Evolutionary conservation across 805 yeast species (phyloP).

Genomic region (Yarrowia porcina): DNA sequence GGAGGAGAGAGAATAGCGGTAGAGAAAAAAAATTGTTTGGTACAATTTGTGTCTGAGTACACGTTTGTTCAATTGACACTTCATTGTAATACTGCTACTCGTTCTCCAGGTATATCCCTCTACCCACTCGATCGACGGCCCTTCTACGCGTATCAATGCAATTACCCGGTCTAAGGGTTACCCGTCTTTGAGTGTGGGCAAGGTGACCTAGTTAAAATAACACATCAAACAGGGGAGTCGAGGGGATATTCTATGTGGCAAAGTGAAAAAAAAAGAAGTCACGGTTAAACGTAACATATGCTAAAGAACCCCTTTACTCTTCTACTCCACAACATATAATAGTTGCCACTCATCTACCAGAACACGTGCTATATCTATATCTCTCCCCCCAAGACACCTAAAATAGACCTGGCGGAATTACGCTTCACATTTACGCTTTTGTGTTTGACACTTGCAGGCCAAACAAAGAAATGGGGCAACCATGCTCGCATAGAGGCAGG

Average conservation of each 20-base stretch:
- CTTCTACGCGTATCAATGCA: slow-evolving; percentile 21
- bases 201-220: not conserved
- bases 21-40: too few species aligned
- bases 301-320: too few species aligned
- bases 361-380: slow-evolving; percentile 10
- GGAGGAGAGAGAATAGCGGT: too few species aligned
- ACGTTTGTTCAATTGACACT: too few species aligned
- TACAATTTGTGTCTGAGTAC: too few species aligned
- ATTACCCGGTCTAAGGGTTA: slow-evolving; percentile 16
- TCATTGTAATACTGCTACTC: too few species aligned
- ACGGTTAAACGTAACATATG: not conserved
- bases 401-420: slow-evolving; percentile 9
- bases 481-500: slow-evolving; percentile 21
- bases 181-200: slow-evolving; percentile 4
- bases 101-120: too few species aligned
- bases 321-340: not conserved
- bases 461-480: slow-evolving; percentile 24
- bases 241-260: not conserved
- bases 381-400: slow-evolving; percentile 6
- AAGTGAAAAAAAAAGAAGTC: not conserved
- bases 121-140: slow-evolving; percentile 16
- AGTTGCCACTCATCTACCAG: not conserved
- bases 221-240: not conserved
- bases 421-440: not conserved
- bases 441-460: slow-evolving; percentile 10